Conservation (phyloP, 768 basidiomycete genomes). For the Xerocomellus chrysenteron region DNA sequence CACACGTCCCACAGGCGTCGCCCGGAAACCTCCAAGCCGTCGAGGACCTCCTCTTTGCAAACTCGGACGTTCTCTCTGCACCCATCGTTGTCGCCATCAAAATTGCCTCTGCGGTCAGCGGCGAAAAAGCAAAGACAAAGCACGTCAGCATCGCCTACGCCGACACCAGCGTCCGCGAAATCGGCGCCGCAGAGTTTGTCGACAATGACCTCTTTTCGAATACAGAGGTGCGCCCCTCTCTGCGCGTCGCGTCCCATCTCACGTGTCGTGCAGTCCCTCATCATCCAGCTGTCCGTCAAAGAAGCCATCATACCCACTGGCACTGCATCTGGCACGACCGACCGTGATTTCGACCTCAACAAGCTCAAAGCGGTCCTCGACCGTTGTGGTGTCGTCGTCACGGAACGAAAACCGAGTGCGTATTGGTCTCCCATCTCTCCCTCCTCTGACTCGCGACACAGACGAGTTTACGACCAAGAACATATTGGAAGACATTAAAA, state of each 20-base stretch:
- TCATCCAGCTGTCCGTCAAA: slow-evolving; percentile 97
- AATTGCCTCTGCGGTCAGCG: slow-evolving; percentile 53
- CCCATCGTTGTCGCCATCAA: slow-evolving; percentile 92
- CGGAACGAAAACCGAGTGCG: slow-evolving; percentile 85
- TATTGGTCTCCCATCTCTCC: neutral
- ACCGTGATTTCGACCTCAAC: slow-evolving; percentile 83
- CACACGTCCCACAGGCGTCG: slow-evolving; percentile 52
- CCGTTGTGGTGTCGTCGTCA: slow-evolving; percentile 86
- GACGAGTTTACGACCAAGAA: slow-evolving; percentile 84
- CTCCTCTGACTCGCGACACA: slow-evolving; percentile 28
- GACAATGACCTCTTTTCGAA: slow-evolving; percentile 97
- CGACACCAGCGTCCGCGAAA: slow-evolving; percentile 79
- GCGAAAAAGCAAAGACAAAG: slow-evolving; percentile 61
- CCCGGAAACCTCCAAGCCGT: slow-evolving; percentile 71
- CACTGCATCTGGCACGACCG: slow-evolving; percentile 68
- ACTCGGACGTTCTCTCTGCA: slow-evolving; percentile 75
- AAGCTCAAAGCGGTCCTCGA: slow-evolving; percentile 87
- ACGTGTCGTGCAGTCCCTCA: slow-evolving; percentile 61
- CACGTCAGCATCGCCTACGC: slow-evolving; percentile 88
- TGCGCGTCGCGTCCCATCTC: neutral
- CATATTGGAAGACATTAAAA: slow-evolving; percentile 73
- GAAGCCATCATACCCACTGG: slow-evolving; percentile 85
- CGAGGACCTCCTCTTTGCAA: slow-evolving; percentile 83
- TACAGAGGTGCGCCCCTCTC: slow-evolving; percentile 64
- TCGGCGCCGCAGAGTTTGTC: slow-evolving; percentile 88